A percentile compares a stretch with the other conserved stretches of the same genome.
Evolutionary conservation across 2,329 filamentous ascomycete genomes (phyloP).

Genomic region (Byssochlamys sp.): DNA sequence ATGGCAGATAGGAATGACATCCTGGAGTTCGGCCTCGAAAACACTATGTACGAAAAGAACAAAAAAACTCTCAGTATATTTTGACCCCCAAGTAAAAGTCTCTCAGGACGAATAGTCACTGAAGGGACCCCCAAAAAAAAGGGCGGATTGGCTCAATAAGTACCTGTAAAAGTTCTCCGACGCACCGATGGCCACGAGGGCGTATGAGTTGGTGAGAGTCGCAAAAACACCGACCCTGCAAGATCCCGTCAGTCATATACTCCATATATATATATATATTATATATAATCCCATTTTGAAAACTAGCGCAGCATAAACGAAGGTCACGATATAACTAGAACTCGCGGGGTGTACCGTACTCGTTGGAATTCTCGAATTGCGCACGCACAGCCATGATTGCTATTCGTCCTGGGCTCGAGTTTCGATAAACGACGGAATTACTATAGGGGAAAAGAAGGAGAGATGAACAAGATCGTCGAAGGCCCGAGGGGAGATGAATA

Average conservation of each 20-base stretch:
- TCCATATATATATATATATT: background rate
- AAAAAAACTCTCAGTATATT: background rate
- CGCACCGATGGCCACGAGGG: conserved; percentile 83
- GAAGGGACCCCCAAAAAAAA: background rate
- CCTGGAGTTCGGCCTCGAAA: conserved; percentile 94
- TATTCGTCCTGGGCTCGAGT: conserved; percentile 1
- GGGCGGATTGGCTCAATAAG: background rate
- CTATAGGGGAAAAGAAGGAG: background rate
- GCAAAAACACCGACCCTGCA: conserved; percentile 87
- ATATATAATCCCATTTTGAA: background rate
- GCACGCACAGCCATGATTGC: conserved; percentile 39
- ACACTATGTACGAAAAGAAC: conserved; percentile 51
- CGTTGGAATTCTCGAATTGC: conserved; percentile 43
- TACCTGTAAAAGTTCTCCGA: conserved; percentile 98
- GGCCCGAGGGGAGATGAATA: background rate
- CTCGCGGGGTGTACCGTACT: conserved; percentile 22
- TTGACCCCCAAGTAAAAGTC: conserved; percentile 1
- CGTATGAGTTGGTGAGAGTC: conserved; percentile 94
- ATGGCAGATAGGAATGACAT: conserved; percentile 92
- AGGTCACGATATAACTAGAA: background rate
- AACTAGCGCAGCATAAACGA: background rate
- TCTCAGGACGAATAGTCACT: background rate
- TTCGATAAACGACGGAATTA: background rate
- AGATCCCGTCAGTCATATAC: background rate
- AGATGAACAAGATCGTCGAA: background rate